Percentiles rank a stretch among this genome's conserved stretches.
Conservation (phyloP, 768 basidiomycete species). For the Suillus tomentosus region DNA sequence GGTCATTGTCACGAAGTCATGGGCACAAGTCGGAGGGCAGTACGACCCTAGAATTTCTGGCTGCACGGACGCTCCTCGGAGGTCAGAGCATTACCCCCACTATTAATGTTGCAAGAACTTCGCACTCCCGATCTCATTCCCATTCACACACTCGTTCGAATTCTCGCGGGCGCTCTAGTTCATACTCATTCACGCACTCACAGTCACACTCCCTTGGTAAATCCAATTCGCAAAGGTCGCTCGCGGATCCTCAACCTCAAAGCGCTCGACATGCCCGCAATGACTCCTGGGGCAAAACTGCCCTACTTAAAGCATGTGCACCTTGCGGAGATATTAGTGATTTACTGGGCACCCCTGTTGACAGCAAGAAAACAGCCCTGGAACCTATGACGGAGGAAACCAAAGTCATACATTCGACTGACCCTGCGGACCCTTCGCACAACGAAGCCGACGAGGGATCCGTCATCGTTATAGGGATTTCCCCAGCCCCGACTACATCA, state of each 20-base stretch:
- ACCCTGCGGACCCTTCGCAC: background rate
- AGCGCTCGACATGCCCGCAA: conserved; percentile 35
- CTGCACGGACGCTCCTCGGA: conserved; percentile 67
- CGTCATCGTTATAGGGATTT: conserved; percentile 21
- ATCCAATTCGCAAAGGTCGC: conserved; percentile 35
- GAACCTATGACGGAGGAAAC: conserved; percentile 27
- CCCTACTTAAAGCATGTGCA: conserved; percentile 37
- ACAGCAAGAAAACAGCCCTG: conserved; percentile 20
- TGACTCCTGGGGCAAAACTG: conserved; percentile 41
- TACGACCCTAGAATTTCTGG: conserved; percentile 55
- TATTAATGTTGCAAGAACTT: conserved; percentile 26
- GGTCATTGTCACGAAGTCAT: conserved; percentile 27
- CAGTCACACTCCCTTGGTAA: conserved; percentile 42
- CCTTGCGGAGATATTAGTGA: conserved; percentile 30
- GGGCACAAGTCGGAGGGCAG: conserved; percentile 25
- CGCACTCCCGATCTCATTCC: conserved; percentile 32
- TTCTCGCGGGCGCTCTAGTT: conserved; percentile 21
- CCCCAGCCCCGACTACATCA: conserved; percentile 33
- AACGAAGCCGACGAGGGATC: conserved; percentile 4
- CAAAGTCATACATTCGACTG: conserved; percentile 18
- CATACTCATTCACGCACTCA: conserved; percentile 33
- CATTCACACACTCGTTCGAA: conserved; percentile 25
- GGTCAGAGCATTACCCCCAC: conserved; percentile 57
- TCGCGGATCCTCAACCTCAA: conserved; percentile 19
- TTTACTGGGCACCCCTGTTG: conserved; percentile 26